These are phyloP conservation scores for Penicillium griseofulvum DNA, from an alignment of 2,329 filamentous ascomycete species.

Conservation along the genomic window DNA sequence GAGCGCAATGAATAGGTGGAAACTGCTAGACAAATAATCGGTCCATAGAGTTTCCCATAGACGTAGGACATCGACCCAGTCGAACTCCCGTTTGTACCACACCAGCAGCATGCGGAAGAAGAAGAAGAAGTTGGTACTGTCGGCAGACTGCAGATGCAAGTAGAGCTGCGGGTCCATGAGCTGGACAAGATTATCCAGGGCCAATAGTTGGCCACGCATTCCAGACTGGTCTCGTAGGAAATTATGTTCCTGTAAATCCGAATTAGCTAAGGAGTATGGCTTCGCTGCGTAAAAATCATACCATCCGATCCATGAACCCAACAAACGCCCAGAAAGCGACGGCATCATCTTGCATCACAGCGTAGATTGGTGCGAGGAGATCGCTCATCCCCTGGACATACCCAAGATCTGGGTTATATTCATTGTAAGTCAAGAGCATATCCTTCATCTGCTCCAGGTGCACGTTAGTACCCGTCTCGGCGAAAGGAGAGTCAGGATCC, in stretches of 20 bases:
- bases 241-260: constrained; percentile 67
- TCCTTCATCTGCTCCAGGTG: constrained; percentile 99
- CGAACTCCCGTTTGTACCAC: constrained; percentile 98
- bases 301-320: constrained; percentile 94
- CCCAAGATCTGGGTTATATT: constrained; percentile 91
- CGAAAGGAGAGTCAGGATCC: constrained; percentile 92
- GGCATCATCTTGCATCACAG: constrained; percentile 95
- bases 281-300: constrained; percentile 24
- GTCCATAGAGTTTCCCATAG: constrained; percentile 96
- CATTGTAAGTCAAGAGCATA: constrained; percentile 97
- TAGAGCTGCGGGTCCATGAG: constrained; percentile 96
- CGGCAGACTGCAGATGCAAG: constrained; percentile 79
- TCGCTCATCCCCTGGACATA: constrained; percentile 99
- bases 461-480: constrained; percentile 88
- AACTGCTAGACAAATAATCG: constrained; percentile 81
- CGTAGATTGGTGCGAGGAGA: constrained; percentile 90
- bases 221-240: constrained; percentile 94
- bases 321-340: constrained; percentile 96
- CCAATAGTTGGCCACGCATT: constrained; percentile 87
- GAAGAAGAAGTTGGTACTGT: constrained; percentile 99
- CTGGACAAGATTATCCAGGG: constrained; percentile 90
- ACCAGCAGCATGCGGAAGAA: constrained; percentile 99
- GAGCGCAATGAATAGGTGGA: constrained; percentile 90
- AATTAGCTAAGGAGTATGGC: not conserved
- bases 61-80: constrained; percentile 79